These are phyloP conservation scores for Calocybe gambosa DNA, from an alignment of 1,284 basidiomycete species.

Conservation along the genomic window DNA sequence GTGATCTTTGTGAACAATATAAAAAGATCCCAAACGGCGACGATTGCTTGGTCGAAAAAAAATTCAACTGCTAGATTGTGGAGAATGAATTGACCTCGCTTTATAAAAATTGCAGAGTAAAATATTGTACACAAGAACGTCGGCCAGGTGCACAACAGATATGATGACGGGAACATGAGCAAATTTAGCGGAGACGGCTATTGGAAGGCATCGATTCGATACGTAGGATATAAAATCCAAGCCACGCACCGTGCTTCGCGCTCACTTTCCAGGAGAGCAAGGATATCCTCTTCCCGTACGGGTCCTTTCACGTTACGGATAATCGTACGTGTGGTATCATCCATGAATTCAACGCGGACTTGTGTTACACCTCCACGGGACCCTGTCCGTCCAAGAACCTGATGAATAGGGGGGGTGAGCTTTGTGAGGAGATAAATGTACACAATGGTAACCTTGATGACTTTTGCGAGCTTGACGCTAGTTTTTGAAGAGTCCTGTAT, in stretches of 20 bases:
- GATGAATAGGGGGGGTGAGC: conserved; percentile 13
- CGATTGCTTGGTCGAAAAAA: no score
- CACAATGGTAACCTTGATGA: conserved; percentile 72
- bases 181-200: conserved; percentile 37
- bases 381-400: conserved; percentile 98
- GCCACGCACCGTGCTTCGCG: conserved; percentile 89
- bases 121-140: conserved; percentile 11
- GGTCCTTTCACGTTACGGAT: conserved; percentile 99
- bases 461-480: conserved; percentile 93
- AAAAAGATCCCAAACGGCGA: no score
- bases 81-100: no score
- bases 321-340: conserved; percentile 93
- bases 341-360: conserved; percentile 99
- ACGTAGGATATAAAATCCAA: not conserved
- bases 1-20: no score
- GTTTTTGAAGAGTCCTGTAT: conserved; percentile 79
- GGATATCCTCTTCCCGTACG: conserved; percentile 94
- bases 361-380: conserved; percentile 99
- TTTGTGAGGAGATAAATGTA: not conserved
- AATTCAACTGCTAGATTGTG: no score
- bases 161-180: conserved; percentile 5
- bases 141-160: conserved; percentile 7
- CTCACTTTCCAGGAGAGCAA: conserved; percentile 97
- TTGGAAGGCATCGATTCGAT: not conserved
- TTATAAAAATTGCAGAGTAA: no score